These are phyloP conservation scores for Alliaria petiolata DNA, from an alignment of 345 rosid species.

Conservation along the genomic window DNA sequence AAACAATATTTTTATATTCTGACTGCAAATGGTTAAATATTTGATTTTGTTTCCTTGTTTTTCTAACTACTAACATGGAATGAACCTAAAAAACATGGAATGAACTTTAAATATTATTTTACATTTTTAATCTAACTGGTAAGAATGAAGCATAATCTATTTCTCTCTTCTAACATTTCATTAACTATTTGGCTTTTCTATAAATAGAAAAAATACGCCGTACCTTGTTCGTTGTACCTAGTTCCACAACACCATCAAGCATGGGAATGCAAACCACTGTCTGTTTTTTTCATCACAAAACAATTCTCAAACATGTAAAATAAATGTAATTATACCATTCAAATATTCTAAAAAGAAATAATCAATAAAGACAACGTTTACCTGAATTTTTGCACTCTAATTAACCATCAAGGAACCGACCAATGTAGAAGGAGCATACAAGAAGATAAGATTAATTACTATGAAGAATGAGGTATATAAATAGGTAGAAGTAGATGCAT, in stretches of 20 bases:
- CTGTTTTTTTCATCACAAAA: constrained; percentile 37
- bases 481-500: neutral
- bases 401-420: neutral
- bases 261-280: constrained; percentile 92
- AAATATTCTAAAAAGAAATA: neutral
- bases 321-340: neutral
- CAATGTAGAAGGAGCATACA: neutral
- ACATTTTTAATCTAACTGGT: neutral
- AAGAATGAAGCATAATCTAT: neutral
- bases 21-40: neutral
- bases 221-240: constrained; percentile 81
- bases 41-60: neutral
- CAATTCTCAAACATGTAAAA: neutral
- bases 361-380: neutral
- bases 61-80: neutral
- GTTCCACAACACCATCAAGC: constrained; percentile 82
- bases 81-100: too few relatives aligned
- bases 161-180: neutral
- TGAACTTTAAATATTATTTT: neutral
- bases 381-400: constrained; percentile 32
- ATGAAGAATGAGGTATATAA: neutral
- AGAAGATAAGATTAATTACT: neutral
- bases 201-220: neutral
- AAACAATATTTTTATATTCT: neutral
- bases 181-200: neutral